A percentile compares a stretch with the other conserved stretches of the same genome.
Evolutionary conservation across 2,329 filamentous ascomycete genomes (phyloP).

Genomic region (Nemania serpens): DNA sequence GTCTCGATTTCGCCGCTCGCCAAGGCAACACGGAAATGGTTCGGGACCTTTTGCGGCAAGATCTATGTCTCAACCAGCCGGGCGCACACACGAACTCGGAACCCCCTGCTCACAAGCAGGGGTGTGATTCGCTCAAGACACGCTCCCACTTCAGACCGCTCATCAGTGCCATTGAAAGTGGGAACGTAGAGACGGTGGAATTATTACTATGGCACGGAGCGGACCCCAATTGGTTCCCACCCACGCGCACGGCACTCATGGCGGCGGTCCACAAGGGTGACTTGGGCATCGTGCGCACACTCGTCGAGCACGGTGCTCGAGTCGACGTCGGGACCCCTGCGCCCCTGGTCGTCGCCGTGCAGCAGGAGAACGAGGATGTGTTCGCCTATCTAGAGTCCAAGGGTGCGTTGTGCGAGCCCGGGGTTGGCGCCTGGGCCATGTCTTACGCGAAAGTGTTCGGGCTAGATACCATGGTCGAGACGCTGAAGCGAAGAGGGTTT

Average conservation of each 20-base stretch:
- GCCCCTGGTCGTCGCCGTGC: conserved; percentile 29
- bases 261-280: conserved; percentile 27
- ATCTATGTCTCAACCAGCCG: conserved; percentile 24
- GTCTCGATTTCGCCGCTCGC: conserved; percentile 25
- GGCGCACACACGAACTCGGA: conserved; percentile 18
- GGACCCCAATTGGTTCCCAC: conserved; percentile 29
- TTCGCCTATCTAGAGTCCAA: conserved; percentile 18
- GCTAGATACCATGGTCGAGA: conserved; percentile 25
- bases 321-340: conserved; percentile 27
- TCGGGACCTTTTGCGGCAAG: conserved; percentile 21
- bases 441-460: conserved; percentile 24
- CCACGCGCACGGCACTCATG: conserved; percentile 27
- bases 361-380: conserved; percentile 28
- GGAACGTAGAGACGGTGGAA: conserved; percentile 26
- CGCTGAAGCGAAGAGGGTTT: conserved; percentile 14
- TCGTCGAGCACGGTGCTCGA: conserved; percentile 28
- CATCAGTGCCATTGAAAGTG: conserved; percentile 29
- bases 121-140: conserved; percentile 16
- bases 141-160: conserved; percentile 23
- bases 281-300: conserved; percentile 23
- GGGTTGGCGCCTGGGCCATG: conserved; percentile 29
- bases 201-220: conserved; percentile 27
- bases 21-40: conserved; percentile 27
- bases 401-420: conserved; percentile 14
- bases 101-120: conserved; percentile 17